These are phyloP conservation scores for Heliocybe sulcata DNA, from an alignment of 1,284 basidiomycete species.

Conservation along the genomic window DNA sequence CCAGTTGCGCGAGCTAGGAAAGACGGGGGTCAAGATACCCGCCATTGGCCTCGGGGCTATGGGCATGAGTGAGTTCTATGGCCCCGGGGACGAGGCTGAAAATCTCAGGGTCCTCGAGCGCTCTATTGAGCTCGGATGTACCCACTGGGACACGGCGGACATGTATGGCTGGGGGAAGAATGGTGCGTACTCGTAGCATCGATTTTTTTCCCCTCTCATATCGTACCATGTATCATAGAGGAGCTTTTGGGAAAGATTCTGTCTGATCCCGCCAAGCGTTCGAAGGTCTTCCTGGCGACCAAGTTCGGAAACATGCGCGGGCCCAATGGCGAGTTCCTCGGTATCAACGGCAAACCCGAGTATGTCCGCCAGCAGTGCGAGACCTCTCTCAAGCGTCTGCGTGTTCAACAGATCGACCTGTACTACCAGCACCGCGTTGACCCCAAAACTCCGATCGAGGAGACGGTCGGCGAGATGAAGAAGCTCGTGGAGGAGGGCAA, in stretches of 20 bases:
- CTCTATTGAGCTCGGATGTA: constrained; percentile 5
- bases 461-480: constrained; percentile 24
- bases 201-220: background rate
- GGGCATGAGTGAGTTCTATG: constrained; percentile 26
- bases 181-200: constrained; percentile 7
- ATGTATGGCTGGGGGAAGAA: constrained; percentile 12
- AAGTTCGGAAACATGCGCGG: constrained; percentile 14
- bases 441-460: constrained; percentile 15
- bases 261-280: constrained; percentile 12
- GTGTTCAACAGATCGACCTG: constrained; percentile 23
- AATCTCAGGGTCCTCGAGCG: constrained; percentile 13
- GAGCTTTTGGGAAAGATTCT: background rate
- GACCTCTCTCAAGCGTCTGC: constrained; percentile 21
- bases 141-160: constrained; percentile 12
- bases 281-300: constrained; percentile 20
- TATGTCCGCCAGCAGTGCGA: constrained; percentile 15
- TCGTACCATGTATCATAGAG: background rate
- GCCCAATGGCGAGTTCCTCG: background rate
- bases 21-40: background rate
- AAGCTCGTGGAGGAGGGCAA: constrained; percentile 32
- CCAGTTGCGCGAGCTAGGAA: background rate
- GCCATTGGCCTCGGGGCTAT: constrained; percentile 28
- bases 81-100: constrained; percentile 24
- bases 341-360: constrained; percentile 11
- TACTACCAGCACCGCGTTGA: constrained; percentile 24